These are phyloP conservation scores for Buxus sempervirens DNA, from an alignment of 164 flowering plant species.

Conservation along the genomic window DNA sequence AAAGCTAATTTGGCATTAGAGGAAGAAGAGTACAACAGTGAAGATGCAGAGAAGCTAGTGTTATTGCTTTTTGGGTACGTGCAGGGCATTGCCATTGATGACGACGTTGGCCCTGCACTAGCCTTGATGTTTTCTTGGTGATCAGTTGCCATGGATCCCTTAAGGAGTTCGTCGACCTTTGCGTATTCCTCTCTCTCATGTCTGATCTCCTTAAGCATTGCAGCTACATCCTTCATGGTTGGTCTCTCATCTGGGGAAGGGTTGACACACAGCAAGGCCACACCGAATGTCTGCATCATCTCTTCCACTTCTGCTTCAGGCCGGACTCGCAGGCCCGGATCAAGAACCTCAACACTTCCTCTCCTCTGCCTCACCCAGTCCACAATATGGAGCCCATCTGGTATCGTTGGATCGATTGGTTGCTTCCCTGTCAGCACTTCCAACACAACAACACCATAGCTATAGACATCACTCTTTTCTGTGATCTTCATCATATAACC, in stretches of 20 bases:
- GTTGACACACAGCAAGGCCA: constrained; percentile 74
- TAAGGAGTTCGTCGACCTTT: constrained; percentile 56
- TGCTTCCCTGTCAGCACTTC: constrained; percentile 91
- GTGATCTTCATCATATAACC: constrained; percentile 86
- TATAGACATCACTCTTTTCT: constrained; percentile 91
- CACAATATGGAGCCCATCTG: constrained; percentile 77
- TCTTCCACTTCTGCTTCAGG: constrained; percentile 70
- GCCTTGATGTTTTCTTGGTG: constrained; percentile 21
- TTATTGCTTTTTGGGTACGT: constrained; percentile 44
- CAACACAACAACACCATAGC: constrained; percentile 81
- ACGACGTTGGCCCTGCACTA: constrained; percentile 24
- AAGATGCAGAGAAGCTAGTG: constrained; percentile 71
- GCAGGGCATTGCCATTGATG: constrained; percentile 27
- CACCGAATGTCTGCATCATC: constrained; percentile 87
- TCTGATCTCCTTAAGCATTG: constrained; percentile 90
- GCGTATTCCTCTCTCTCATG: constrained; percentile 62
- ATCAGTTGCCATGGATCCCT: constrained; percentile 35
- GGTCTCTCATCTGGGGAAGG: constrained; percentile 82
- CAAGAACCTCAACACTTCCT: constrained; percentile 57
- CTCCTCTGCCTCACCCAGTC: constrained; percentile 81
- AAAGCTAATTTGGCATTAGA: constrained; percentile 32
- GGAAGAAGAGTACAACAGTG: constrained; percentile 60
- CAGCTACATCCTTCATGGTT: constrained; percentile 89
- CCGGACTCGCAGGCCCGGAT: constrained; percentile 38
- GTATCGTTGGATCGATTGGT: constrained; percentile 89